Conservation (phyloP, 805 yeast species). For the Starmerella geochares region DNA sequence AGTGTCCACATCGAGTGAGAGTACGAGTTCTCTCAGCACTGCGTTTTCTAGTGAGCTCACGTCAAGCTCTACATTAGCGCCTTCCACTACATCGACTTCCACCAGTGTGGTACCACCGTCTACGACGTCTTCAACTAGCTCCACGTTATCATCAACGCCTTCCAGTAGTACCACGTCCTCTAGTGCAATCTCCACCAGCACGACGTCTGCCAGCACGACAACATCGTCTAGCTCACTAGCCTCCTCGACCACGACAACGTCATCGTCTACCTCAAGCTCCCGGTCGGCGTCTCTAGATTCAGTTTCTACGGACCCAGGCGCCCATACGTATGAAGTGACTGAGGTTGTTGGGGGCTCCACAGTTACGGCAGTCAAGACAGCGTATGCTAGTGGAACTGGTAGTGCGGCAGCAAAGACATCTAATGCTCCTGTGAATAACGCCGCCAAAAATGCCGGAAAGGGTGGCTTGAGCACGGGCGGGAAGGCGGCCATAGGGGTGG, state of each 20-base stretch:
- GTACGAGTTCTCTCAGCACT: no score
- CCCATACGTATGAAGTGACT: slow-evolving; percentile 6
- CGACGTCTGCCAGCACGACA: no score
- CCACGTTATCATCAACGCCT: no score
- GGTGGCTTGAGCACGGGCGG: slow-evolving; percentile 18
- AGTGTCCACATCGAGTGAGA: not conserved
- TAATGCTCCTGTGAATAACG: not conserved
- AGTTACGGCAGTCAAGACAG: slow-evolving; percentile 9
- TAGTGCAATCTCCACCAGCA: not conserved
- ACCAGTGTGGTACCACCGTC: no score
- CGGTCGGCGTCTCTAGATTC: not conserved
- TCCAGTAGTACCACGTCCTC: not conserved
- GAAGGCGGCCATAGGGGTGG: slow-evolving; percentile 20
- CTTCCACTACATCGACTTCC: no score
- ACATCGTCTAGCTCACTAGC: not conserved
- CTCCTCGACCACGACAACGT: not conserved
- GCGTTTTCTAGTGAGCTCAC: not conserved
- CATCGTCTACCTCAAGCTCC: not conserved
- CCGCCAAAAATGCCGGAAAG: not conserved
- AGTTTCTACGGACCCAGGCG: not conserved
- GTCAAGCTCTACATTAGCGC: no score
- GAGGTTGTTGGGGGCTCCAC: slow-evolving; percentile 9
- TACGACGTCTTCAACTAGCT: no score
- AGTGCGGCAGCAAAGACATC: not conserved
- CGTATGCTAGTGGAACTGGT: not conserved